Evolutionary conservation across 2,329 filamentous ascomycete species (phyloP).

Genomic region (Aurifilum marmelostoma): DNA sequence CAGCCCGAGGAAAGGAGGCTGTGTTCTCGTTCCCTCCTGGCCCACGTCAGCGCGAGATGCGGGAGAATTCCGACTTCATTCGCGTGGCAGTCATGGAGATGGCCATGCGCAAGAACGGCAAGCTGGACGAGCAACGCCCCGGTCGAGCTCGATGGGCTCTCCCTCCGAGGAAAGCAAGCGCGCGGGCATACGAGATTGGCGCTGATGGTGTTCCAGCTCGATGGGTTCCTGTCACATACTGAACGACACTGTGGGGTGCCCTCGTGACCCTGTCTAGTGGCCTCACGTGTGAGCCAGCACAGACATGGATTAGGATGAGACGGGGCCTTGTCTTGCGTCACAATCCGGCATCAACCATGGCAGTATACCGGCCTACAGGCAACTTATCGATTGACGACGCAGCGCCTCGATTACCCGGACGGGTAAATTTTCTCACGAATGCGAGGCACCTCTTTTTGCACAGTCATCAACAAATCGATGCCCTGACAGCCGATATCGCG

Average conservation of each 20-base stretch:
- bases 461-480: not conserved
- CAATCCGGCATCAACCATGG: not conserved
- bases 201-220: slow-evolving; percentile 61
- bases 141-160: slow-evolving; percentile 69
- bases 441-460: slow-evolving; percentile 15
- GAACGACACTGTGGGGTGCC: too few species aligned
- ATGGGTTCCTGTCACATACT: slow-evolving; percentile 48
- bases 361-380: not conserved
- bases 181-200: slow-evolving; percentile 59
- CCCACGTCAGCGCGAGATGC: slow-evolving; percentile 66
- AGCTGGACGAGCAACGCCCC: slow-evolving; percentile 67
- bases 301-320: not conserved
- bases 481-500: slow-evolving; percentile 23
- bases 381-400: slow-evolving; percentile 7
- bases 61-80: slow-evolving; percentile 72
- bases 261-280: not conserved
- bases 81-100: slow-evolving; percentile 73
- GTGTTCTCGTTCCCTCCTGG: slow-evolving; percentile 46
- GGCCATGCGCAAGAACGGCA: slow-evolving; percentile 69
- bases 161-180: slow-evolving; percentile 62
- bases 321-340: not conserved
- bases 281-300: not conserved
- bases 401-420: slow-evolving; percentile 1
- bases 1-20: slow-evolving; percentile 35
- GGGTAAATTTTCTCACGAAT: slow-evolving; percentile 2